Evolutionary conservation across 495 filamentous ascomycete genomes (phyloP).

Genomic region (Talaromyces liani): DNA sequence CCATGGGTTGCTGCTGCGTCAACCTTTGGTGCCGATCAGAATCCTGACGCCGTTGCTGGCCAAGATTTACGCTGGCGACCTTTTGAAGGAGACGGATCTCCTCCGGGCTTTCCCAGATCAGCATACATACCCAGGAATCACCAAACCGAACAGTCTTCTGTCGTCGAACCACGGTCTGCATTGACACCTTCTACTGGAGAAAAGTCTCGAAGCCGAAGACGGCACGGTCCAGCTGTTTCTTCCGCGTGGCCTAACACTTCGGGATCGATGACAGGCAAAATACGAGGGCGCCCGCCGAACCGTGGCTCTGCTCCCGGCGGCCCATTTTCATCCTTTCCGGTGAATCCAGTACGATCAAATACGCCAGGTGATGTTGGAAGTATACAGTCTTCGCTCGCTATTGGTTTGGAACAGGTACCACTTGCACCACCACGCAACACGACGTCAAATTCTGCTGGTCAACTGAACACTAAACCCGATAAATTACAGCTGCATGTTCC

Average conservation of each 20-base stretch:
- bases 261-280: conserved; percentile 59
- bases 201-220: conserved; percentile 52
- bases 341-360: conserved; percentile 47
- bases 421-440: conserved; percentile 13
- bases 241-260: conserved; percentile 83
- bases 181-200: conserved; percentile 50
- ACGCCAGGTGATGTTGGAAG: conserved; percentile 19
- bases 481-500: conserved; percentile 78
- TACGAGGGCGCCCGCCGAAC: conserved; percentile 78
- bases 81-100: conserved; percentile 46
- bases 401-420: conserved; percentile 20
- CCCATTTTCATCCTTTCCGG: conserved; percentile 83
- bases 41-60: conserved; percentile 15
- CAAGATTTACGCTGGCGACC: conserved; percentile 43
- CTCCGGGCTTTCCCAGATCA: conserved; percentile 68
- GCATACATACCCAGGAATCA: conserved; percentile 61
- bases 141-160: conserved; percentile 40
- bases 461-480: conserved; percentile 23
- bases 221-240: conserved; percentile 91
- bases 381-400: conserved; percentile 21
- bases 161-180: conserved; percentile 61
- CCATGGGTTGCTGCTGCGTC: conserved; percentile 48
- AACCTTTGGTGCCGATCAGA: conserved; percentile 22
- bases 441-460: conserved; percentile 22
- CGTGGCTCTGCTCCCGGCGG: conserved; percentile 67